Conservation (phyloP, 306 rosid genomes). For the Fragaria nilgerrensis region DNA sequence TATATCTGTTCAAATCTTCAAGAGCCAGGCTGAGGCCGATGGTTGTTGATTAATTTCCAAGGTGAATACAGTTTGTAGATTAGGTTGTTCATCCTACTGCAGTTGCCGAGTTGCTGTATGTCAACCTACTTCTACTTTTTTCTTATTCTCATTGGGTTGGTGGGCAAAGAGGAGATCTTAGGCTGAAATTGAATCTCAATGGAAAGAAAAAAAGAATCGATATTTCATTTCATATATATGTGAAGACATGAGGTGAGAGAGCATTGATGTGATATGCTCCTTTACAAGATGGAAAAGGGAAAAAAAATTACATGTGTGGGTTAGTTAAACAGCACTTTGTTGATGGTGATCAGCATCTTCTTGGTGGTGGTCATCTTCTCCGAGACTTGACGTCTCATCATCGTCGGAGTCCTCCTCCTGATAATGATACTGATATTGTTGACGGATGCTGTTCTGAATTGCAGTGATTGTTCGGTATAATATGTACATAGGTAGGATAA, state of each 20-base stretch:
- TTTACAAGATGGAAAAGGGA: constrained; percentile 13
- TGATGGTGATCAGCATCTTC: constrained; percentile 37
- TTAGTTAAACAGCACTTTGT: constrained; percentile 19
- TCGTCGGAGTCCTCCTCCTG: constrained; percentile 45
- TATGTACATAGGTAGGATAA: constrained; percentile 78
- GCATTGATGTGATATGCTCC: constrained; percentile 43
- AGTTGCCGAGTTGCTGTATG: constrained; percentile 4
- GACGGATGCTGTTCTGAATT: constrained; percentile 41
- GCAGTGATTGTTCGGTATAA: constrained; percentile 48
- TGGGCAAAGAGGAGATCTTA: constrained; percentile 9
- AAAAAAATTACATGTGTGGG: constrained; percentile 8
- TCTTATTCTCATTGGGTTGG: constrained; percentile 11
- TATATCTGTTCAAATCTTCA: constrained; percentile 9
- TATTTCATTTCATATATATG: constrained; percentile 17
- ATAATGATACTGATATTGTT: constrained; percentile 27
- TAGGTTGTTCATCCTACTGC: constrained; percentile 16
- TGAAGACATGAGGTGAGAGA: constrained; percentile 17
- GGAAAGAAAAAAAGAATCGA: constrained; percentile 2
- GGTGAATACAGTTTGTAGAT: constrained; percentile 11
- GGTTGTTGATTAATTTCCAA: constrained; percentile 6
- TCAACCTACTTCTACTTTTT: background rate
- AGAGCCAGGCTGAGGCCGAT: constrained; percentile 3
- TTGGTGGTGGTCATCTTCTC: constrained; percentile 24
- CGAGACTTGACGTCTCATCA: constrained; percentile 29
- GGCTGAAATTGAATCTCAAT: background rate